Evolutionary conservation across 805 yeast genomes (phyloP).

Genomic region (Saccharomycopsis fibuligera): DNA sequence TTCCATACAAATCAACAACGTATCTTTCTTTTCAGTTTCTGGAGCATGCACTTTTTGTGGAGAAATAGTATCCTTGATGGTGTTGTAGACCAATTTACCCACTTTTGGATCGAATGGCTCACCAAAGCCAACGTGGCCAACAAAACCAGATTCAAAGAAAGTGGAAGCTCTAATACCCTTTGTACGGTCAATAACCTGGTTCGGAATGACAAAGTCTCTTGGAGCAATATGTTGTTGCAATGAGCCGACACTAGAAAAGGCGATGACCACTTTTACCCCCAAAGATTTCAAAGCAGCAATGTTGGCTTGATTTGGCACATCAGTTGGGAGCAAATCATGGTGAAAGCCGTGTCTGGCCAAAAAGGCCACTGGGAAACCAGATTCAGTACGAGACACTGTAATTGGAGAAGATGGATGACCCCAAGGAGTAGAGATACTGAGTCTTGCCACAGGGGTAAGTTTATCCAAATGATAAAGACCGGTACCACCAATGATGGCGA

Average conservation of each 20-base stretch:
- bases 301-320: slow-evolving; percentile 90
- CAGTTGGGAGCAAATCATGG: slow-evolving; percentile 85
- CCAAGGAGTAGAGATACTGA: slow-evolving; percentile 91
- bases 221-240: slow-evolving; percentile 85
- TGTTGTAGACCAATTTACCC: slow-evolving; percentile 57
- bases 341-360: slow-evolving; percentile 90
- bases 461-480: slow-evolving; percentile 88
- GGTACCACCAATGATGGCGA: slow-evolving; percentile 96
- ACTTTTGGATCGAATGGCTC: slow-evolving; percentile 86
- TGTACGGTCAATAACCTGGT: slow-evolving; percentile 93
- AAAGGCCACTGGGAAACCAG: slow-evolving; percentile 85
- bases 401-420: slow-evolving; percentile 93
- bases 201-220: slow-evolving; percentile 94
- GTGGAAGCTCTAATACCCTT: slow-evolving; percentile 90
- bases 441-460: slow-evolving; percentile 76
- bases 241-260: slow-evolving; percentile 96
- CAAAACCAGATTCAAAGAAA: slow-evolving; percentile 86
- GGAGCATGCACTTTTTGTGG: slow-evolving; percentile 51
- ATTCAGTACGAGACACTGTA: slow-evolving; percentile 72
- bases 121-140: slow-evolving; percentile 96
- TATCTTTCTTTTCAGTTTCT: slow-evolving; percentile 60
- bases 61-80: slow-evolving; percentile 36
- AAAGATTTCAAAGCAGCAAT: slow-evolving; percentile 88
- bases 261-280: slow-evolving; percentile 83
- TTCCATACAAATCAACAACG: slow-evolving; percentile 93